Percentiles rank a stretch among this genome's conserved stretches.
Evolutionary conservation across 352 stramenopile species (phyloP).

Genomic region (Phytophthora meadii): DNA sequence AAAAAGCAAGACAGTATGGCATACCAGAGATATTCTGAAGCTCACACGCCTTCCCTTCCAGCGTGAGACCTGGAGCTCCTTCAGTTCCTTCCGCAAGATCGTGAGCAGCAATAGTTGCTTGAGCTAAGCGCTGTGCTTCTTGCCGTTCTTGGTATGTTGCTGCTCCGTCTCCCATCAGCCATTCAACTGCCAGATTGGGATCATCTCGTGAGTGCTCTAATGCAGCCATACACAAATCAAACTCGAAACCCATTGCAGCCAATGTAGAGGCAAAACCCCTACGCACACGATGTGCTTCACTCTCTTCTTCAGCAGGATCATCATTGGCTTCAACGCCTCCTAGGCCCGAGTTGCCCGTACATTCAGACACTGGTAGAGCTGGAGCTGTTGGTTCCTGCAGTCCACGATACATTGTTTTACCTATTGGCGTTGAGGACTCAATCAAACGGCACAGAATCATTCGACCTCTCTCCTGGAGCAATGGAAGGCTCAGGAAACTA

Average conservation of each 20-base stretch:
- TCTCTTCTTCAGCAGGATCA: constrained; percentile 78
- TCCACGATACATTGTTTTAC: constrained; percentile 78
- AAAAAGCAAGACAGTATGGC: constrained; percentile 65
- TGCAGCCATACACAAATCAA: constrained; percentile 87
- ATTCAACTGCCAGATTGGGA: constrained; percentile 85
- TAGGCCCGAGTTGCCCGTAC: background rate
- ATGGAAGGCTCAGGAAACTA: constrained; percentile 76
- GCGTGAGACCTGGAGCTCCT: constrained; percentile 27
- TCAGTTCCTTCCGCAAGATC: constrained; percentile 28
- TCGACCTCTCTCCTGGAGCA: constrained; percentile 81
- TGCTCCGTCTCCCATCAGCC: constrained; percentile 83
- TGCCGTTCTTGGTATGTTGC: constrained; percentile 78
- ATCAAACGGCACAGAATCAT: constrained; percentile 89
- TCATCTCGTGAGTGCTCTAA: constrained; percentile 85
- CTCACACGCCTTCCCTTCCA: constrained; percentile 75
- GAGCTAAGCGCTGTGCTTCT: constrained; percentile 59
- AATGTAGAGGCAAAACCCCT: constrained; percentile 83
- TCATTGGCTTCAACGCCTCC: constrained; percentile 42
- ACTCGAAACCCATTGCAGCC: constrained; percentile 89
- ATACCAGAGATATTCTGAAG: constrained; percentile 82
- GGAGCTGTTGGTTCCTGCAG: constrained; percentile 64
- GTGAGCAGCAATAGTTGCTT: constrained; percentile 48
- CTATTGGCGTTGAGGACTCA: constrained; percentile 82
- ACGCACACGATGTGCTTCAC: constrained; percentile 70
- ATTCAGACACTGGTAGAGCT: constrained; percentile 26